These are phyloP conservation scores for Russula abietina DNA, from an alignment of 768 basidiomycete genomes.

Conservation along the genomic window DNA sequence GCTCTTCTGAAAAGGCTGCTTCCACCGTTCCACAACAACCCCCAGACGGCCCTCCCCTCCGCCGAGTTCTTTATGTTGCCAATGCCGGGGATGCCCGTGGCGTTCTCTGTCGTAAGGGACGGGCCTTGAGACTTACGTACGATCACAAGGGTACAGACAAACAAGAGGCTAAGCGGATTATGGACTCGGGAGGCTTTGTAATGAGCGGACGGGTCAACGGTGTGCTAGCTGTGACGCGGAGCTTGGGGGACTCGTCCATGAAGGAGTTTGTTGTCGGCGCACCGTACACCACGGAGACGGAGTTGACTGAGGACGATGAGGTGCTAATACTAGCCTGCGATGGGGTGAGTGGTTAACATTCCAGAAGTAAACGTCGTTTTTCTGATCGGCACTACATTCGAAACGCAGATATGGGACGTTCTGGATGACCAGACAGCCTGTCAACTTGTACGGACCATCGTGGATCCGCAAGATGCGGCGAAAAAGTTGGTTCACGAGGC, in stretches of 20 bases:
- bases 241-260: constrained; percentile 96
- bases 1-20: constrained; percentile 3
- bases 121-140: constrained; percentile 89
- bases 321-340: constrained; percentile 95
- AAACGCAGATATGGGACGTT: constrained; percentile 88
- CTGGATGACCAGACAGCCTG: constrained; percentile 86
- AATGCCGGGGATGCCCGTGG: constrained; percentile 97
- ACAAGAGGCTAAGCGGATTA: constrained; percentile 96
- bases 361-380: not conserved
- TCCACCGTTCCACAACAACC: constrained; percentile 24
- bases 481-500: constrained; percentile 74
- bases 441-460: constrained; percentile 65
- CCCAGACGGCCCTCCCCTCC: constrained; percentile 33
- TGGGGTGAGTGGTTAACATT: constrained; percentile 59
- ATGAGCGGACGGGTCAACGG: constrained; percentile 99
- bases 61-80: constrained; percentile 86
- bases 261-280: constrained; percentile 98
- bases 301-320: constrained; percentile 85
- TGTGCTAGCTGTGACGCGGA: constrained; percentile 92
- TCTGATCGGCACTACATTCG: not conserved
- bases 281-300: constrained; percentile 98
- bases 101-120: constrained; percentile 86
- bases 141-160: constrained; percentile 98
- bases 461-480: constrained; percentile 81
- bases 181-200: constrained; percentile 96